phyloP scores from a whole-genome alignment of 2,329 filamentous ascomycete genomes.

The Cryphonectria japonica region DNA sequence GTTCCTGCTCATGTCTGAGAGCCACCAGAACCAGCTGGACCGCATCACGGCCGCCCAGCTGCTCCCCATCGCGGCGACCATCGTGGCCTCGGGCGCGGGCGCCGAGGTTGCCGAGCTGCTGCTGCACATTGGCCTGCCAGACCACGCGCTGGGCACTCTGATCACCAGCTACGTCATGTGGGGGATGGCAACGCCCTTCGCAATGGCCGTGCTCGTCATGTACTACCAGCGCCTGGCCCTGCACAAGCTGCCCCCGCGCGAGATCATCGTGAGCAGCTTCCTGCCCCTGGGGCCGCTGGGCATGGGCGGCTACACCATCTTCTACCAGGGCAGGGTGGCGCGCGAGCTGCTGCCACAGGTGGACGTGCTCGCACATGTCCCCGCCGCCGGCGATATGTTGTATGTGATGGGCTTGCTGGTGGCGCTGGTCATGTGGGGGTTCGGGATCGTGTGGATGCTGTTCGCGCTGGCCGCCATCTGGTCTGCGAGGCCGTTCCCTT shows the following conservation, averaged over 20 bases:
- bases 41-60: slow-evolving; percentile 39
- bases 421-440: slow-evolving; percentile 41
- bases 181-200: slow-evolving; percentile 16
- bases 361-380: slow-evolving; percentile 63
- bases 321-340: slow-evolving; percentile 61
- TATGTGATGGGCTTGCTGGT: slow-evolving; percentile 55
- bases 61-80: slow-evolving; percentile 55
- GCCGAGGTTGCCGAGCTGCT: slow-evolving; percentile 1
- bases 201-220: slow-evolving; percentile 13
- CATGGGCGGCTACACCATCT: slow-evolving; percentile 57
- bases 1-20: slow-evolving; percentile 19
- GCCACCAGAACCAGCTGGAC: slow-evolving; percentile 20
- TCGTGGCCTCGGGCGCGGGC: slow-evolving; percentile 51
- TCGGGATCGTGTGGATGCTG: slow-evolving; percentile 40
- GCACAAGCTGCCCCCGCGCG: slow-evolving; percentile 13
- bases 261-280: slow-evolving; percentile 58
- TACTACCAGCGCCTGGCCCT: slow-evolving; percentile 16
- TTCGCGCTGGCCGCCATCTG: slow-evolving; percentile 39
- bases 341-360: slow-evolving; percentile 64
- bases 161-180: slow-evolving; percentile 15
- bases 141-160: slow-evolving; percentile 12
- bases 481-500: slow-evolving; percentile 41
- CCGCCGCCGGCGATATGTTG: slow-evolving; percentile 55
- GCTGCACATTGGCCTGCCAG: neutral
- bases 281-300: slow-evolving; percentile 48